Base-by-base conservation (phyloP, 306 rosid species). In the Lathyrus aphaca region DNA sequence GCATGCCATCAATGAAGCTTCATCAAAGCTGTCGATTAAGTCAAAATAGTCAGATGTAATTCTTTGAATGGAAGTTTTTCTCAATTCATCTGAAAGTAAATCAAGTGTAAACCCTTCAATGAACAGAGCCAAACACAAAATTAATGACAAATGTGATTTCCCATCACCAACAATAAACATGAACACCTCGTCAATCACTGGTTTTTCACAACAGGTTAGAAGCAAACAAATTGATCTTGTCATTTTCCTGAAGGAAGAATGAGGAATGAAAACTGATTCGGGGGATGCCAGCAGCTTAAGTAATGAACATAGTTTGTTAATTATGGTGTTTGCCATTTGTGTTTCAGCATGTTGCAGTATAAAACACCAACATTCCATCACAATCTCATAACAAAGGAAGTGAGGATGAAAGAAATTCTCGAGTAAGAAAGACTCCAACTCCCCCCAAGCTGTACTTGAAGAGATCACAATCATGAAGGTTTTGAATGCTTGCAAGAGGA, bases 351-450 rank as follows among this genome's bases (percentile, higher is more conserved):
- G 73, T 62, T 89, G 88, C 71, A 84, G 66, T 74, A 90, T 60
- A 81, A 94, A 94, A 81, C 98, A 82, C 96, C 96, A 88, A 75
- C 91, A 91, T 79, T 94, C 97, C 94, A 86, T 85, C 46, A 90
- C 87, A 79, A 94, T 77, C 73, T 90, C 97, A 90, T 82, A 71
- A 84, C 97, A 88, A 54, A 94, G 89, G 59, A 91, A 81, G 84
- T 94, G 98, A 58, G 98, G 97, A 83, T 94, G 98, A 79, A 88
- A 87, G 48, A 90, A 60, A 78, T 90, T 90, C 72, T 82, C 96
- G 18, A 88, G 84, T 73, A 93, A 84, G 80, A 93, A 84, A 68
- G 82, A 81, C 83, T 93, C 89, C 29, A 88, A 30, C 70, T 84
- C 87, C 13, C 38, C 62, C 98, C 94, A 88, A 76, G 80, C 88